phyloP scores from a whole-genome alignment of 768 basidiomycete species.

The Russula earlei region DNA sequence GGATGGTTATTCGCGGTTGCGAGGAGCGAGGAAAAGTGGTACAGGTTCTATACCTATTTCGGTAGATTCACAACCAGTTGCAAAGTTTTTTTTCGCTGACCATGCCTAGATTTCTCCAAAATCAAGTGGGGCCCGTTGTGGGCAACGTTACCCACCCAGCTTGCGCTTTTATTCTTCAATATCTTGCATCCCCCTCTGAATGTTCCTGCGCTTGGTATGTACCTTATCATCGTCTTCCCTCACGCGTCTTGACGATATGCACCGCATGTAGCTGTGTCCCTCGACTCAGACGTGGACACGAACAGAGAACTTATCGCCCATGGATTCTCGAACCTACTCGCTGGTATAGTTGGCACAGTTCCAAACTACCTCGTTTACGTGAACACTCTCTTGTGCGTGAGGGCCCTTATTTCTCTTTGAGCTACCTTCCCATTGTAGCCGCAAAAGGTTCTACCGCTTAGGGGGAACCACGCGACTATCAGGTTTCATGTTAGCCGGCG shows the following conservation, averaged over 20 bases:
- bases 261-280: constrained; percentile 57
- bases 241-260: neutral
- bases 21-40: constrained; percentile 50
- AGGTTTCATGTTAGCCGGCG: constrained; percentile 75
- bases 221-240: neutral
- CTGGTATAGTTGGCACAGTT: constrained; percentile 77
- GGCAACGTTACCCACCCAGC: constrained; percentile 85
- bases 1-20: constrained; percentile 89
- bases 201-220: constrained; percentile 75
- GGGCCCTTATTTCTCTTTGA: neutral
- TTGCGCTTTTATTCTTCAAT: constrained; percentile 86
- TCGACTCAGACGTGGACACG: constrained; percentile 83
- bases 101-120: constrained; percentile 43
- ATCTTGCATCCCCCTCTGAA: constrained; percentile 79
- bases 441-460: constrained; percentile 74
- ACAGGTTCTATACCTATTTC: constrained; percentile 73
- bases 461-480: constrained; percentile 81
- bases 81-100: neutral
- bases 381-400: constrained; percentile 40
- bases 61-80: constrained; percentile 36
- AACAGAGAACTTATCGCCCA: constrained; percentile 90
- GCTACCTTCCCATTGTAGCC: constrained; percentile 15
- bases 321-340: constrained; percentile 81
- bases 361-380: constrained; percentile 87
- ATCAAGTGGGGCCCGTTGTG: constrained; percentile 61